Percentiles rank a stretch among this genome's conserved stretches.
Evolutionary conservation across 164 flowering plant genomes (phyloP).

Genomic region (Litsea cubeba): DNA sequence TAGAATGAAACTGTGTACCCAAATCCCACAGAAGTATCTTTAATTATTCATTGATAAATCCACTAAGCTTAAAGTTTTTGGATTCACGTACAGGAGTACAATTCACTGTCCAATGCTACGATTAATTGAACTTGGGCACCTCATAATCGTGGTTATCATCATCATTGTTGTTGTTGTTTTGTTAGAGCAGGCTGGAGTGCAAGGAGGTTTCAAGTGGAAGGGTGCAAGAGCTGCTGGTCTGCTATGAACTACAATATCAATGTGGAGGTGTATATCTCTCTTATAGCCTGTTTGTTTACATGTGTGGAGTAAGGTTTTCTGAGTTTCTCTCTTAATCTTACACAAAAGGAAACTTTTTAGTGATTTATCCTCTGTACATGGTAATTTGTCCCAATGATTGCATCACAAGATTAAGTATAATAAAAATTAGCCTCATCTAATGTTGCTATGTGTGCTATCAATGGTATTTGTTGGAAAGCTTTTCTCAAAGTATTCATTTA

Average conservation of each 20-base stretch:
- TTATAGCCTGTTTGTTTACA: not conserved
- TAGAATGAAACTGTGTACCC: not conserved
- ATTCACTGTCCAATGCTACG: not conserved
- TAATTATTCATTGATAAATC: not conserved
- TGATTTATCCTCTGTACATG: not conserved
- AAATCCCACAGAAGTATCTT: too few relatives aligned
- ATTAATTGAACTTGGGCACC: not conserved
- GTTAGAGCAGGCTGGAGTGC: constrained; percentile 28
- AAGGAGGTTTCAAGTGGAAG: constrained; percentile 51
- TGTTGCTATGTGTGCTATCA: too few relatives aligned
- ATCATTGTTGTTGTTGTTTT: constrained; percentile 21
- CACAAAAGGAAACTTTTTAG: not conserved
- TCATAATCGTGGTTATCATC: too few relatives aligned
- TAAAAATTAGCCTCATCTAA: too few relatives aligned
- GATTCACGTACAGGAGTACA: not conserved
- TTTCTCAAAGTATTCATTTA: too few relatives aligned
- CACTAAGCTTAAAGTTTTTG: not conserved
- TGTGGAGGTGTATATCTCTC: constrained; percentile 12
- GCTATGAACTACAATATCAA: constrained; percentile 42
- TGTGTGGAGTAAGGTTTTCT: not conserved
- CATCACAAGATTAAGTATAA: too few relatives aligned
- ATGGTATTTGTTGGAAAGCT: too few relatives aligned
- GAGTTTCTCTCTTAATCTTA: not conserved
- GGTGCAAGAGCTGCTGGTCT: constrained; percentile 46
- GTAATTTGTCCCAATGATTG: too few relatives aligned